A percentile compares a stretch with the other conserved stretches of the same genome.
Evolutionary conservation across 441 rosid genomes (phyloP).

Genomic region (Erodium moschatum): DNA sequence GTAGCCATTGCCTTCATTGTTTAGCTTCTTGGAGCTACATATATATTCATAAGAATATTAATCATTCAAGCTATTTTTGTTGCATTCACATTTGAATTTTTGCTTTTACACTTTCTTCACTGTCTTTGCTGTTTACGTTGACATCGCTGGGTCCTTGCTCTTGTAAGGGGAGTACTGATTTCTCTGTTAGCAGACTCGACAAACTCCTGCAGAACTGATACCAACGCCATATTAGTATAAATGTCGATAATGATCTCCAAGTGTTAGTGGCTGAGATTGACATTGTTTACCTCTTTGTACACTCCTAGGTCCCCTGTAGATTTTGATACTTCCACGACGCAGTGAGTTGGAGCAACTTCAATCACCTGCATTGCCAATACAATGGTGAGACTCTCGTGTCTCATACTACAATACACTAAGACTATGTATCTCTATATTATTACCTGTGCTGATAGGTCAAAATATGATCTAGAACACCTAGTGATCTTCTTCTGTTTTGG

Average conservation of each 20-base stretch:
- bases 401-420: too few relatives aligned
- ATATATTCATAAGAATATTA: constrained; percentile 14
- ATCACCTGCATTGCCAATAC: too few relatives aligned
- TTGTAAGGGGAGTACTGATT: constrained; percentile 30
- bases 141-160: constrained; percentile 19
- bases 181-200: constrained; percentile 48
- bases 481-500: too few relatives aligned
- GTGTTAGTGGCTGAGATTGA: background rate
- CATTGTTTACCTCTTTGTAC: constrained; percentile 32
- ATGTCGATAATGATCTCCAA: constrained; percentile 9
- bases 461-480: too few relatives aligned
- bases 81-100: background rate
- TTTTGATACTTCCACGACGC: too few relatives aligned
- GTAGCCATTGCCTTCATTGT: constrained; percentile 24
- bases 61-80: constrained; percentile 16
- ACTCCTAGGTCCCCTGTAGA: too few relatives aligned
- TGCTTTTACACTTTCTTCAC: constrained; percentile 15
- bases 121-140: constrained; percentile 14
- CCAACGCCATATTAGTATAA: constrained; percentile 14
- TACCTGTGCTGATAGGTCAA: too few relatives aligned
- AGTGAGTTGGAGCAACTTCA: too few relatives aligned
- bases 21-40: constrained; percentile 35
- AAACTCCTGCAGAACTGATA: constrained; percentile 79
- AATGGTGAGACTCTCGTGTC: too few relatives aligned
- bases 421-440: too few relatives aligned